Percentiles rank a stretch among this genome's conserved stretches.
These are phyloP conservation scores for Ceratobasidium sp. DNA, from an alignment of 1,284 basidiomycete species.

Conservation along the genomic window DNA sequence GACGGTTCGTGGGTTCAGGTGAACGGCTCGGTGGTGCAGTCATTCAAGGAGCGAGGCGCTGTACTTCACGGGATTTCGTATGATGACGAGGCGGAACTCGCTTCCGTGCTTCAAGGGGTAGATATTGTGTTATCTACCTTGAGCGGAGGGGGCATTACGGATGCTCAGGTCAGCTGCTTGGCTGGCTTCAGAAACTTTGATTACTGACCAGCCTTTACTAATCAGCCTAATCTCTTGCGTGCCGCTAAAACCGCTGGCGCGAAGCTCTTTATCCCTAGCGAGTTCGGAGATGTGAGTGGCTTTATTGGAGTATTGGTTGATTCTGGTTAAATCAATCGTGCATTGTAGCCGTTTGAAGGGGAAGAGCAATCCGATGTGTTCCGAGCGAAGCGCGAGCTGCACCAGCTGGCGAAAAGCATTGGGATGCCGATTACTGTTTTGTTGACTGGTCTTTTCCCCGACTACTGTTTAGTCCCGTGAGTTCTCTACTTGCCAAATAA, in stretches of 20 bases:
- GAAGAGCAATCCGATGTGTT: conserved; percentile 30
- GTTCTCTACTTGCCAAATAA: not conserved
- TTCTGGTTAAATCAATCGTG: not conserved
- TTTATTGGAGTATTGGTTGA: not conserved
- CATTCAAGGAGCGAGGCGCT: conserved; percentile 44
- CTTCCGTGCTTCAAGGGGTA: conserved; percentile 25
- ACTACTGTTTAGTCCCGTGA: conserved; percentile 31
- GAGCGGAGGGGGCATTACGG: conserved; percentile 28
- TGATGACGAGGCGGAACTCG: conserved; percentile 35
- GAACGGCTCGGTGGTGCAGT: conserved; percentile 24
- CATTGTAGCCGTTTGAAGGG: conserved; percentile 27
- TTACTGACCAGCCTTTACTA: not conserved
- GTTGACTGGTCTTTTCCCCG: conserved; percentile 41
- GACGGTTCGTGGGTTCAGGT: conserved; percentile 4
- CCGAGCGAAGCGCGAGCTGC: conserved; percentile 39
- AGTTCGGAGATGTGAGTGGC: conserved; percentile 37
- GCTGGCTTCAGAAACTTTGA: not conserved
- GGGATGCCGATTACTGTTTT: conserved; percentile 35
- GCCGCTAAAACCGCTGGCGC: conserved; percentile 36
- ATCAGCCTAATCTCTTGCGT: conserved; percentile 25
- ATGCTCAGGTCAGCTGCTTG: conserved; percentile 4
- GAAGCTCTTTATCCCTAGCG: conserved; percentile 44
- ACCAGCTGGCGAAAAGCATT: conserved; percentile 39
- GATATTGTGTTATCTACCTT: conserved; percentile 43
- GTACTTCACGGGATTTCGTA: conserved; percentile 35